Percentiles rank a stretch among this genome's conserved stretches.
These are phyloP conservation scores for Solanum hybrid DNA, from an alignment of 305 asterid species.

Conservation along the genomic window DNA sequence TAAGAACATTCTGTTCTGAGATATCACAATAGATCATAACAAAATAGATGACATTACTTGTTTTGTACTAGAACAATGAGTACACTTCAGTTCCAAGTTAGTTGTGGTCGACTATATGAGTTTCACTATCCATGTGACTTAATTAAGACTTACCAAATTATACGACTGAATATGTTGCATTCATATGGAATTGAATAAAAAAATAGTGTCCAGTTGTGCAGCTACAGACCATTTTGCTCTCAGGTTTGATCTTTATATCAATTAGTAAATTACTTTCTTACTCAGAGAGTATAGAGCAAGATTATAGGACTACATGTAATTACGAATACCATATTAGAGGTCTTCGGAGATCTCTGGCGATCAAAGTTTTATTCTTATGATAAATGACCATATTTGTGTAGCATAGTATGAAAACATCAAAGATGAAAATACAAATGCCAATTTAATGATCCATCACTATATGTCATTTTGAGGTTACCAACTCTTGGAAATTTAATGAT, in stretches of 20 bases:
- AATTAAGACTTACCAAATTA: not conserved
- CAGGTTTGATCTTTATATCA: not conserved
- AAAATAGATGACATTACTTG: not conserved
- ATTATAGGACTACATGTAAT: not conserved
- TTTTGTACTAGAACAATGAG: not conserved
- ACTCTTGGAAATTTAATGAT: constrained; percentile 6
- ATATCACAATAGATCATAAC: not conserved
- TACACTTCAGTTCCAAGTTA: not conserved
- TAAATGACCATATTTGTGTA: not conserved
- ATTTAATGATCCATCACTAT: constrained; percentile 6
- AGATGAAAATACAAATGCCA: not conserved
- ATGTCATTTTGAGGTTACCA: constrained; percentile 12
- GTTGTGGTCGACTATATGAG: not conserved
- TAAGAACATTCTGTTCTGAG: not conserved
- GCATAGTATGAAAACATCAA: not conserved
- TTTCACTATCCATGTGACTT: not conserved
- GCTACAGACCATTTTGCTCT: not conserved
- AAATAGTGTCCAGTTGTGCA: not conserved
- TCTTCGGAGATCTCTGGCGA: not conserved
- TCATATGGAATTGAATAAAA: not conserved
- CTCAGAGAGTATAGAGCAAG: not conserved
- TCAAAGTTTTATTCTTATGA: not conserved
- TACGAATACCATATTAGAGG: not conserved
- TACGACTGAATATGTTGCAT: not conserved
- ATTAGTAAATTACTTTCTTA: not conserved